These are phyloP conservation scores for Yamadazyma spencermartinsiae DNA, from an alignment of 1,139 yeast genomes.

Conservation along the genomic window DNA sequence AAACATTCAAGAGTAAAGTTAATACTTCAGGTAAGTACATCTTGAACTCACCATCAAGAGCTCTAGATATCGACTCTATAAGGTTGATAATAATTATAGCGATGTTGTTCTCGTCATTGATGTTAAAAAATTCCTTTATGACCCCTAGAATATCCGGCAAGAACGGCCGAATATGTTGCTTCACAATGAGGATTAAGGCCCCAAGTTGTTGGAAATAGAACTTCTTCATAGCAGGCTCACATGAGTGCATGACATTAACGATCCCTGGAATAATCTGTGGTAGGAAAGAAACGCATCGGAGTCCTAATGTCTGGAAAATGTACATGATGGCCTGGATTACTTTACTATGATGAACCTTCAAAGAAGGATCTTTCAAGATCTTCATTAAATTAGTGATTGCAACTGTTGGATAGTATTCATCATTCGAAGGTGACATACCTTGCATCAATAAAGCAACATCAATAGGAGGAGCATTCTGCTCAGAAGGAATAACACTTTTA, in stretches of 20 bases:
- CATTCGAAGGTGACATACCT: slow-evolving; percentile 91
- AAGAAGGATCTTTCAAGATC: slow-evolving; percentile 79
- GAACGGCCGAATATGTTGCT: slow-evolving; percentile 85
- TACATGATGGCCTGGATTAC: slow-evolving; percentile 79
- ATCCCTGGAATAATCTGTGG: slow-evolving; percentile 89
- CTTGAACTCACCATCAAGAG: slow-evolving; percentile 91
- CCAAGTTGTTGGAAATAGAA: slow-evolving; percentile 89
- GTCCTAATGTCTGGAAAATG: slow-evolving; percentile 84
- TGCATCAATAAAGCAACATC: slow-evolving; percentile 89
- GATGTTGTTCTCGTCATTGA: slow-evolving; percentile 54
- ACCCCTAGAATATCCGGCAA: slow-evolving; percentile 75
- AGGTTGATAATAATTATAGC: slow-evolving; percentile 80
- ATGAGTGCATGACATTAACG: slow-evolving; percentile 77
- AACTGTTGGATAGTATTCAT: slow-evolving; percentile 94
- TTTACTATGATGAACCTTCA: slow-evolving; percentile 83
- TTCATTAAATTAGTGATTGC: slow-evolving; percentile 84
- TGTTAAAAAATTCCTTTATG: slow-evolving; percentile 68
- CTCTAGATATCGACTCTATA: slow-evolving; percentile 80
- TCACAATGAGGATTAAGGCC: slow-evolving; percentile 76
- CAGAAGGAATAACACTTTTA: slow-evolving; percentile 56
- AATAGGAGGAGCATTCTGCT: slow-evolving; percentile 83
- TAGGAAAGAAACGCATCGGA: slow-evolving; percentile 83
- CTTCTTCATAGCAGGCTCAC: slow-evolving; percentile 80
- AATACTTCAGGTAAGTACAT: slow-evolving; percentile 76
- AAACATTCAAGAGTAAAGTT: slow-evolving; percentile 71